phyloP scores from a whole-genome alignment of 176 grass and related monocot species.

The Oryza glaberrima region DNA sequence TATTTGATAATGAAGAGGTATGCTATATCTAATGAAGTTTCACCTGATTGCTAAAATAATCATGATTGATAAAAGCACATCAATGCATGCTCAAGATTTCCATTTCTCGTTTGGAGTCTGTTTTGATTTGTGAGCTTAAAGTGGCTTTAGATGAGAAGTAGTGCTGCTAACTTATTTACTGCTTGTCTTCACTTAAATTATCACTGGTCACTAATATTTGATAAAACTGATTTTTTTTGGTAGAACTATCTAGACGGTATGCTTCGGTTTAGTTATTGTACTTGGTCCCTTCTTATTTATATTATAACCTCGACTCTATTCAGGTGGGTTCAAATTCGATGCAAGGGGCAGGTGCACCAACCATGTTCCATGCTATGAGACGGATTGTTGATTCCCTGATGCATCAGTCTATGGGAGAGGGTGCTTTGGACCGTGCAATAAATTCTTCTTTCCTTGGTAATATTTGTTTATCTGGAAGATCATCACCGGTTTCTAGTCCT shows the following conservation, averaged over 20 bases:
- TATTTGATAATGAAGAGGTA: constrained; percentile 99
- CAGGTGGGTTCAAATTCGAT: constrained; percentile 92
- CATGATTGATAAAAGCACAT: no score
- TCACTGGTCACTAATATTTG: background rate
- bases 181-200: background rate
- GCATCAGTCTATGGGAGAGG: constrained; percentile 81
- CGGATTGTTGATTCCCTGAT: constrained; percentile 72
- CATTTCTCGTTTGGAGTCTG: background rate
- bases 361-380: constrained; percentile 90
- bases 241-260: background rate
- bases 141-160: background rate
- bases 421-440: constrained; percentile 83
- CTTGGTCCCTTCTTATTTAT: background rate
- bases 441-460: constrained; percentile 96
- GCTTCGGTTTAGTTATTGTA: background rate
- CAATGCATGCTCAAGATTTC: constrained; percentile 17
- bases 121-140: background rate
- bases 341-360: constrained; percentile 92
- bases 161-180: background rate
- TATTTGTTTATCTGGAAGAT: background rate
- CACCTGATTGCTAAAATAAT: constrained; percentile 8
- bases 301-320: constrained; percentile 20
- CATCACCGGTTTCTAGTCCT: background rate
- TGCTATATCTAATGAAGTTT: background rate
- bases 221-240: background rate